These are phyloP conservation scores for Rhynchospora breviuscula DNA, from an alignment of 176 grass and related monocot species.

Conservation along the genomic window DNA sequence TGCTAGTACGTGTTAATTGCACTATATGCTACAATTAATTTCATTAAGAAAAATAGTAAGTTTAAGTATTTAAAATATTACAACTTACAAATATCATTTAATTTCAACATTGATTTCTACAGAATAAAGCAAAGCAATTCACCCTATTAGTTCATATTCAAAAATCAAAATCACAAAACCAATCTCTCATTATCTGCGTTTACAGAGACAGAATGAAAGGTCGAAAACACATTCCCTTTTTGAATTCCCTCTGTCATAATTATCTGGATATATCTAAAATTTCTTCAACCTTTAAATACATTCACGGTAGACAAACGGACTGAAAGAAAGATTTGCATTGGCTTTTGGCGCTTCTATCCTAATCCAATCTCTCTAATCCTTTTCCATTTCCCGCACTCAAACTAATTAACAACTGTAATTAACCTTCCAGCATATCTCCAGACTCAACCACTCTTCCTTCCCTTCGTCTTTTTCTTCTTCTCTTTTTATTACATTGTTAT, in stretches of 20 bases:
- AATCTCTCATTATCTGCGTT: not conserved
- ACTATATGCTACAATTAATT: not conserved
- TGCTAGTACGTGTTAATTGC: not conserved
- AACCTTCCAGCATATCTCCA: constrained; percentile 1
- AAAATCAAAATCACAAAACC: not conserved
- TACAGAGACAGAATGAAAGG: not conserved
- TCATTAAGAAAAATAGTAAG: not conserved
- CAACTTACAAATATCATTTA: no score
- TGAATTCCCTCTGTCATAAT: not conserved
- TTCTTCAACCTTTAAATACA: not conserved
- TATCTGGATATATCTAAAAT: not conserved
- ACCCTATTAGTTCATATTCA: not conserved
- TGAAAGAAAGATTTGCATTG: not conserved
- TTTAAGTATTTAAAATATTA: no score
- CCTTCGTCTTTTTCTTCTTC: not conserved
- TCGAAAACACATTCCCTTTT: not conserved
- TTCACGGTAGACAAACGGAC: not conserved
- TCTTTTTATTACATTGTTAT: not conserved
- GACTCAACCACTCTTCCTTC: not conserved
- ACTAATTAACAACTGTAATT: constrained; percentile 24
- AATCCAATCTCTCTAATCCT: not conserved
- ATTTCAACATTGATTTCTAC: no score
- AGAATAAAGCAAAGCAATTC: no score
- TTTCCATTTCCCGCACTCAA: constrained; percentile 19
- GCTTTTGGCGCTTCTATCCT: not conserved